Percentiles rank a stretch among this genome's conserved stretches.
Evolutionary conservation across 495 filamentous ascomycete genomes (phyloP).

Genomic region (Annulohypoxylon moriforme): DNA sequence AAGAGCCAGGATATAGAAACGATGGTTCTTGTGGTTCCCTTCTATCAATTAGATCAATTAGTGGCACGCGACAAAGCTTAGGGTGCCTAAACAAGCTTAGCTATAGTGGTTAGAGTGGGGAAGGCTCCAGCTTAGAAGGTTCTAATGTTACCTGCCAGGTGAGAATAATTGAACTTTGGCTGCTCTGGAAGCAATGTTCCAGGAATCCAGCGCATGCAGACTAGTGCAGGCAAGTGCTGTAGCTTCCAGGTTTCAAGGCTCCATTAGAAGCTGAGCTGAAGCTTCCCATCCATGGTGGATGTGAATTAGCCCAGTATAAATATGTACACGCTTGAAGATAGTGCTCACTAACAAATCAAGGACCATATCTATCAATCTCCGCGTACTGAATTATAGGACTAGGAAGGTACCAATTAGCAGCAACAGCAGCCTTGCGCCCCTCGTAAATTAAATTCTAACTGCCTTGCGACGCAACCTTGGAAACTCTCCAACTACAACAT

Average conservation of each 20-base stretch:
- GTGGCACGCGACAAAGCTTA: conserved; percentile 1
- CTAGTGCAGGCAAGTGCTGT: background rate
- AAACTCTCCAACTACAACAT: conserved; percentile 26
- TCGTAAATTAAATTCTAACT: conserved; percentile 19
- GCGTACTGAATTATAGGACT: background rate
- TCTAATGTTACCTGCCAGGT: background rate
- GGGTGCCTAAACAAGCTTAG: background rate
- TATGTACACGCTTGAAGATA: background rate
- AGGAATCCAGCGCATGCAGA: background rate
- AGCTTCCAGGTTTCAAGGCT: background rate
- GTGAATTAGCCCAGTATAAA: too few relatives aligned
- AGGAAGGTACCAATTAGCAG: conserved; percentile 8
- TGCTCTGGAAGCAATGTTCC: background rate
- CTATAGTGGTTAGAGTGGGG: background rate
- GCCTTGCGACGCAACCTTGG: conserved; percentile 26
- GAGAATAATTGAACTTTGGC: background rate
- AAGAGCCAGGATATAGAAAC: conserved; percentile 3
- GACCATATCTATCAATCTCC: background rate
- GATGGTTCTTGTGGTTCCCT: background rate
- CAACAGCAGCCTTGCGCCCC: conserved; percentile 21
- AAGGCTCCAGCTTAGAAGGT: background rate
- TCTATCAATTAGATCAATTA: background rate
- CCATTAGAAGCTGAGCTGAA: background rate
- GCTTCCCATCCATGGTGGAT: background rate
- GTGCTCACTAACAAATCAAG: background rate